phyloP scores from a whole-genome alignment of 1,284 basidiomycete species.

The Fomitopsis betulina region DNA sequence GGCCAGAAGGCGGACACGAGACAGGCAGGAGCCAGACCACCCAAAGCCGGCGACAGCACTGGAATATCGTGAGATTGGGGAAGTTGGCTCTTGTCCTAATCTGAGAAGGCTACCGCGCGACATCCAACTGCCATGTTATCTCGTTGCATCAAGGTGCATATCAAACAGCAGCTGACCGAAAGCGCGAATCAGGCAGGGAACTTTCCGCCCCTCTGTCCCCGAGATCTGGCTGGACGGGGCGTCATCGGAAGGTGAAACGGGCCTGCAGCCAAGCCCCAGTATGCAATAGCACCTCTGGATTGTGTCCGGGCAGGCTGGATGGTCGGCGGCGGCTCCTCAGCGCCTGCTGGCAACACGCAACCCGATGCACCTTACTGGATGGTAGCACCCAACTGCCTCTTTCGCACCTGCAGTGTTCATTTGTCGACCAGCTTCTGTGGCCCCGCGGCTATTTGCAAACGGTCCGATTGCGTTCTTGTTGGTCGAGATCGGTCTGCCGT shows the following conservation, averaged over 20 bases:
- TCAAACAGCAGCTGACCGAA: constrained; percentile 13
- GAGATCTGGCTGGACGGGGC: constrained; percentile 3
- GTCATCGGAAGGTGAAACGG: constrained; percentile 3
- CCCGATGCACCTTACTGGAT: constrained; percentile 1
- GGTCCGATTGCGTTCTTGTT: constrained; percentile 5
- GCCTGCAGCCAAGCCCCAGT: not conserved
- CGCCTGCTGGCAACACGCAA: constrained; percentile 3
- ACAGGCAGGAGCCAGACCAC: constrained; percentile 22
- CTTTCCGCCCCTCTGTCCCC: constrained; percentile 3
- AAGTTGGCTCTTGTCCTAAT: constrained; percentile 10
- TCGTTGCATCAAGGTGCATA: constrained; percentile 13
- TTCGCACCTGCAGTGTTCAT: constrained; percentile 4
- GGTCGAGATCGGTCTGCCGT: constrained; percentile 14
- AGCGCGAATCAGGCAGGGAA: constrained; percentile 17
- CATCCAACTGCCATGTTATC: constrained; percentile 21
- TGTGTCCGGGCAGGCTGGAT: constrained; percentile 6
- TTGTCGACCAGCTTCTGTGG: constrained; percentile 1
- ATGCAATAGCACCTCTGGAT: not conserved
- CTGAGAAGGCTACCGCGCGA: constrained; percentile 7
- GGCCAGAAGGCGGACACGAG: constrained; percentile 22
- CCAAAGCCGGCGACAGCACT: constrained; percentile 13
- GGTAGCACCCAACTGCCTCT: not conserved
- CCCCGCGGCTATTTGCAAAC: constrained; percentile 11
- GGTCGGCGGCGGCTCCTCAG: not conserved
- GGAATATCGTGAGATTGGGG: constrained; percentile 15